Conservation (phyloP, 2,329 filamentous ascomycete species). For the Xylariaceae sp. region DNA sequence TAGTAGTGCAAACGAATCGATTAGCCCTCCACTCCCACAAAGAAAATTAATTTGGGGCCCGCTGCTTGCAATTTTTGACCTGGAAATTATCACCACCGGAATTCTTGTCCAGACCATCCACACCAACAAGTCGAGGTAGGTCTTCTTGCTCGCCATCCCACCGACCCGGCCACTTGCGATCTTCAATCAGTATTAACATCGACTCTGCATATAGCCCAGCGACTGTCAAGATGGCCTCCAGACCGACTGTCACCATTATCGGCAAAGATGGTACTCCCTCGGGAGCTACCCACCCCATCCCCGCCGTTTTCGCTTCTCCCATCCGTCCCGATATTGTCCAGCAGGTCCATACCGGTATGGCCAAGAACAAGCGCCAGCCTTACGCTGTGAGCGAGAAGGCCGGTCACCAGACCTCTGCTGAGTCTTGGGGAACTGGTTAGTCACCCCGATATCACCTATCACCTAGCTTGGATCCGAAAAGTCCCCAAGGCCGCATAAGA, state of each 20-base stretch:
- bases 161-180: not conserved
- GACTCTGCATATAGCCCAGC: constrained; percentile 21
- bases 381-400: constrained; percentile 99
- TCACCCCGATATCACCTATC: constrained; percentile 30
- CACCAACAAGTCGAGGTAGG: constrained; percentile 30
- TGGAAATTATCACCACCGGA: constrained; percentile 17
- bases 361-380: constrained; percentile 99
- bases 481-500: not conserved
- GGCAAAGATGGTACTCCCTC: constrained; percentile 90
- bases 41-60: constrained; percentile 29
- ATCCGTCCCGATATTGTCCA: constrained; percentile 99
- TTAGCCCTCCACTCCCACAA: constrained; percentile 31
- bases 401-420: constrained; percentile 98
- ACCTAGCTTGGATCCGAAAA: not conserved
- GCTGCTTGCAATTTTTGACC: constrained; percentile 21
- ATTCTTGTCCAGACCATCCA: constrained; percentile 24
- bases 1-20: constrained; percentile 17
- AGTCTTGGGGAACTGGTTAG: constrained; percentile 99
- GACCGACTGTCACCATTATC: constrained; percentile 97
- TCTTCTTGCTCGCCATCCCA: constrained; percentile 9
- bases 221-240: constrained; percentile 72
- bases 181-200: constrained; percentile 19
- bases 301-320: constrained; percentile 92
- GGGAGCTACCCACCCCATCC: constrained; percentile 84
- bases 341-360: constrained; percentile 97